Base-by-base conservation (phyloP, 2,329 filamentous ascomycete species). In the Blastomyces percursus region DNA sequence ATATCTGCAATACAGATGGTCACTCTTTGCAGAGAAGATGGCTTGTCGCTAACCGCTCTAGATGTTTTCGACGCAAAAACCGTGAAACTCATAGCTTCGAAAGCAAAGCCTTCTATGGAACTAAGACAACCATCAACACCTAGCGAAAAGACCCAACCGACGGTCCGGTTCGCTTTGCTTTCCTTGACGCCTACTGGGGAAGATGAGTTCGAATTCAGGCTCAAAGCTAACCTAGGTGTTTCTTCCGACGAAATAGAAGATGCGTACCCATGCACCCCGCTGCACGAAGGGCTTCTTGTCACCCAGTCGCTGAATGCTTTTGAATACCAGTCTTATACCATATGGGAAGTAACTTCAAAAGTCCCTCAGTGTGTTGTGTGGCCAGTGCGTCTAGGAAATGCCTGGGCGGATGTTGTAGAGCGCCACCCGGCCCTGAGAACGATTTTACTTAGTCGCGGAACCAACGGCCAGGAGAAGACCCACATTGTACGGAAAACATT, bases 51-150 rank as follows among this genome's bases (percentile, higher is more conserved):
- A 19, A 64, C 62, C 2, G 27, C 58, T 2, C 14, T 48, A 9
- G 64, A 65, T 46, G 64, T 65, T 19, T 62, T 65, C 50, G 60
- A 62, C 19, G 50, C 35, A 14, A 65, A 61, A 40, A 62, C 62
- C 12, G 60, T 65, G 1, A 44, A 46, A 11, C 42, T 61, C 35
- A 52, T 50, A 61, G 59, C 46, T 11, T 50, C 19, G 21, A 56
- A 44, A 16, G 27, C 27, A 55, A 32, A n/a, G 27, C 14, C 16
- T 55, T 55, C 51, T n/a, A 35, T 19, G 32, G 19, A n/a, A 9
- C 8, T 5, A n/a, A 44, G 35, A 27, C 27, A 38, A 14, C 32
- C 40, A 35, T 44, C 35, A 16, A 54, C 24, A 19, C 46, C 21
- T n/a, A 27, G 24, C 3, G 46, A n/a, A n/a, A 19, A 9, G 8